These are phyloP conservation scores for Rhizopogon rudus DNA, from an alignment of 768 basidiomycete genomes.

Conservation along the genomic window DNA sequence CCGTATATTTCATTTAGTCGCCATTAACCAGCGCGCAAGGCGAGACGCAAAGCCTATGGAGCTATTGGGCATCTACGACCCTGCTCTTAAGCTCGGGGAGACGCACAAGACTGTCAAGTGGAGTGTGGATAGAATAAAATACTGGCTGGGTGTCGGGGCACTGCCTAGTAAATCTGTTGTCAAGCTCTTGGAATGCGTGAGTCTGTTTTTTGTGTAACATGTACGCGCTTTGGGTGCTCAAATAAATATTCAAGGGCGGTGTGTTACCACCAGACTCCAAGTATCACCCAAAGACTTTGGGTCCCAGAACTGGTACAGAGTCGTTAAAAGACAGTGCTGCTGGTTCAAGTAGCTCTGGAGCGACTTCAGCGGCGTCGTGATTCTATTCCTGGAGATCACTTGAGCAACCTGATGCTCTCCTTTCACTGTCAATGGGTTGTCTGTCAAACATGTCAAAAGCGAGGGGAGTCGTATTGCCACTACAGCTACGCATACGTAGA, in stretches of 20 bases:
- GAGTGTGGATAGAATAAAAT: conserved; percentile 86
- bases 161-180: conserved; percentile 74
- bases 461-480: not conserved
- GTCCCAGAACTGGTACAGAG: conserved; percentile 6
- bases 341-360: not conserved
- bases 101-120: conserved; percentile 76
- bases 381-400: not conserved
- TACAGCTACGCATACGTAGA: not conserved
- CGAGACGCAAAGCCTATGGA: conserved; percentile 88
- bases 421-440: no score
- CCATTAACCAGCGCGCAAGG: conserved; percentile 62
- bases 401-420: not conserved
- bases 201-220: not conserved
- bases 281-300: conserved; percentile 40
- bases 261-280: conserved; percentile 54
- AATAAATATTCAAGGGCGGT: conserved; percentile 43
- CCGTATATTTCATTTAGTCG: conserved; percentile 83
- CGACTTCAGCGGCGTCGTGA: conserved; percentile 7
- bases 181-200: conserved; percentile 72
- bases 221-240: not conserved
- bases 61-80: conserved; percentile 80
- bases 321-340: not conserved
- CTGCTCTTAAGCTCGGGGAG: conserved; percentile 46
- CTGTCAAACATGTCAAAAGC: not conserved
- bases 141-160: conserved; percentile 87